Evolutionary conservation across 768 basidiomycete genomes (phyloP).

Genomic region (Auricularia cornea): DNA sequence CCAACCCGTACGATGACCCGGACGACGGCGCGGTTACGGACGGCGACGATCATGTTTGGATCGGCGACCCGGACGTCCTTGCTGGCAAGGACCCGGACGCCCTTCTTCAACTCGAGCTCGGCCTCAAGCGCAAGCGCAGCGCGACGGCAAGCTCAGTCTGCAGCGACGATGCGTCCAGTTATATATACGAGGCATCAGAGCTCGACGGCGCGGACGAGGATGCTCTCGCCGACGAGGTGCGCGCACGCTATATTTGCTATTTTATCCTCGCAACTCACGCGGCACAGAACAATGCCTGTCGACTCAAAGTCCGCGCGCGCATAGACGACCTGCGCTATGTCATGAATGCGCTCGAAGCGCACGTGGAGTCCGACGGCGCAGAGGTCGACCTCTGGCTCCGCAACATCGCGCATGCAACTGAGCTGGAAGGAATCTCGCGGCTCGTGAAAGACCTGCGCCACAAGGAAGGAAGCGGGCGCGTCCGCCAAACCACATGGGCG

Average conservation of each 20-base stretch:
- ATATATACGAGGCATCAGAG: background rate
- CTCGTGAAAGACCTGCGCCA: slow-evolving; percentile 14
- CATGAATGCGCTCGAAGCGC: slow-evolving; percentile 1
- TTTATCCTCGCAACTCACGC: background rate
- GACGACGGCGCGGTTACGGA: slow-evolving; percentile 14
- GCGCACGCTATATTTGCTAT: background rate
- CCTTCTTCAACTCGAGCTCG: slow-evolving; percentile 3
- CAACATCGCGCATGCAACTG: slow-evolving; percentile 6
- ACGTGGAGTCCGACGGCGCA: slow-evolving; percentile 3
- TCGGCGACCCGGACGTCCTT: slow-evolving; percentile 8
- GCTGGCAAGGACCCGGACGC: slow-evolving; percentile 1
- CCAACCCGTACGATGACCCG: background rate
- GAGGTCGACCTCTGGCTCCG: slow-evolving; percentile 9
- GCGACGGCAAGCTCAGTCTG: background rate
- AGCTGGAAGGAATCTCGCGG: slow-evolving; percentile 11
- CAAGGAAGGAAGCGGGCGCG: slow-evolving; percentile 11
- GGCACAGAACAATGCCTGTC: background rate
- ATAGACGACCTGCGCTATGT: background rate
- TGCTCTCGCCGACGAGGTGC: background rate
- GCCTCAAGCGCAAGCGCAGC: slow-evolving; percentile 4
- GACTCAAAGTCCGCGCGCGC: background rate
- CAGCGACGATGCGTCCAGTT: background rate
- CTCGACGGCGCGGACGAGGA: slow-evolving; percentile 11
- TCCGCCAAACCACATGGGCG: slow-evolving; percentile 15
- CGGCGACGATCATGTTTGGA: slow-evolving; percentile 17